These are phyloP conservation scores for Mycena filopes DNA, from an alignment of 768 basidiomycete genomes.

Conservation along the genomic window DNA sequence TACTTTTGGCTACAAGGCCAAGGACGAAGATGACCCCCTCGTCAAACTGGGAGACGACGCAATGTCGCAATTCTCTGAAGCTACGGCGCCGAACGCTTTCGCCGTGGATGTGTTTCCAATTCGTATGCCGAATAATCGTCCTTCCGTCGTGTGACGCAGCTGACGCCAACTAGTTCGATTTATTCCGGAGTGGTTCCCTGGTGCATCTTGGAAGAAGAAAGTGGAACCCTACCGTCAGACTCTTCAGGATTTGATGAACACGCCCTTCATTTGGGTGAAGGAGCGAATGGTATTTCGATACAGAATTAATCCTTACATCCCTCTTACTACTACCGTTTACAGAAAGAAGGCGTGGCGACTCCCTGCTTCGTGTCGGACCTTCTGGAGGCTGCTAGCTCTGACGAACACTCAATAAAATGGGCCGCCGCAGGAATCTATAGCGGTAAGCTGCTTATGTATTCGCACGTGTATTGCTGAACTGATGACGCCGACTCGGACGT, in stretches of 20 bases:
- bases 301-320: background rate
- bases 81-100: constrained; percentile 30
- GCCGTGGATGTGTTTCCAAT: constrained; percentile 44
- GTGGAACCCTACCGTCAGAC: constrained; percentile 25
- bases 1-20: constrained; percentile 42
- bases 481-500: no score
- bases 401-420: constrained; percentile 10
- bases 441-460: no score
- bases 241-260: constrained; percentile 32
- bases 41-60: constrained; percentile 37
- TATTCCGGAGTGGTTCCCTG: constrained; percentile 47
- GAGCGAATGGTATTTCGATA: constrained; percentile 47
- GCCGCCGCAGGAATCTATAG: no score
- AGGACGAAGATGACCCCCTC: constrained; percentile 38
- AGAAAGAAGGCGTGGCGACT: constrained; percentile 29
- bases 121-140: constrained; percentile 26
- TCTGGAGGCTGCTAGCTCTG: constrained; percentile 7
- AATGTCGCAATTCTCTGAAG: constrained; percentile 38
- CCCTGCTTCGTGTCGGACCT: constrained; percentile 30
- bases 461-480: no score
- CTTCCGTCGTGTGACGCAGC: no score
- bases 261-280: constrained; percentile 46
- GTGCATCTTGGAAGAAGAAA: constrained; percentile 41
- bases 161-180: constrained; percentile 4
- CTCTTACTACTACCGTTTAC: background rate